Evolutionary conservation across 805 yeast species (phyloP).

Genomic region (Ogataea parapolymorpha): DNA sequence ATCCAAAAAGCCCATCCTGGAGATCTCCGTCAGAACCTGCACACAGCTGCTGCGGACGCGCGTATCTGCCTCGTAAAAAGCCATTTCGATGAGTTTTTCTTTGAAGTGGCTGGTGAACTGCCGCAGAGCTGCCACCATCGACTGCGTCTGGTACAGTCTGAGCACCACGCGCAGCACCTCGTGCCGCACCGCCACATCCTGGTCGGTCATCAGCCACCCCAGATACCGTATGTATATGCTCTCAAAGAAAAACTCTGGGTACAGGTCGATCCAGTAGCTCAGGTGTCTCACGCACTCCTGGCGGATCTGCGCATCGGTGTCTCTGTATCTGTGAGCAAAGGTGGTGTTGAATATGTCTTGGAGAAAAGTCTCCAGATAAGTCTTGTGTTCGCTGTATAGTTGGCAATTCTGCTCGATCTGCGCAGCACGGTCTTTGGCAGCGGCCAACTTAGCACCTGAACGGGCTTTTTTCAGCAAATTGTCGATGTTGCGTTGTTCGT

Average conservation of each 20-base stretch:
- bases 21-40: constrained; percentile 51
- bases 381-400: constrained; percentile 45
- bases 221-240: constrained; percentile 69
- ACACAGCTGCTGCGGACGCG: constrained; percentile 53
- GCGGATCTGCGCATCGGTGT: constrained; percentile 69
- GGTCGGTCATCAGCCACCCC: constrained; percentile 85
- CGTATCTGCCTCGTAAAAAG: constrained; percentile 50
- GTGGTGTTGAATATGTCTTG: constrained; percentile 64
- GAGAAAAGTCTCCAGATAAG: constrained; percentile 52
- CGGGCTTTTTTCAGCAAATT: constrained; percentile 30
- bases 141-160: constrained; percentile 42
- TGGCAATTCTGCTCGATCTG: constrained; percentile 43
- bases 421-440: constrained; percentile 40
- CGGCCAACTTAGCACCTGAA: constrained; percentile 31
- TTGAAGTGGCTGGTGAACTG: constrained; percentile 78
- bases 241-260: constrained; percentile 70
- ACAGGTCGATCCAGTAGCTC: constrained; percentile 67
- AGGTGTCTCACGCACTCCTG: constrained; percentile 61
- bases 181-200: constrained; percentile 53
- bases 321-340: constrained; percentile 76
- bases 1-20: constrained; percentile 60
- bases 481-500: constrained; percentile 24
- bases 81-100: constrained; percentile 61
- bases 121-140: constrained; percentile 59
- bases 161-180: constrained; percentile 59